Conservation (phyloP, 2,329 filamentous ascomycete genomes). For the Lecanosticta acicola region DNA sequence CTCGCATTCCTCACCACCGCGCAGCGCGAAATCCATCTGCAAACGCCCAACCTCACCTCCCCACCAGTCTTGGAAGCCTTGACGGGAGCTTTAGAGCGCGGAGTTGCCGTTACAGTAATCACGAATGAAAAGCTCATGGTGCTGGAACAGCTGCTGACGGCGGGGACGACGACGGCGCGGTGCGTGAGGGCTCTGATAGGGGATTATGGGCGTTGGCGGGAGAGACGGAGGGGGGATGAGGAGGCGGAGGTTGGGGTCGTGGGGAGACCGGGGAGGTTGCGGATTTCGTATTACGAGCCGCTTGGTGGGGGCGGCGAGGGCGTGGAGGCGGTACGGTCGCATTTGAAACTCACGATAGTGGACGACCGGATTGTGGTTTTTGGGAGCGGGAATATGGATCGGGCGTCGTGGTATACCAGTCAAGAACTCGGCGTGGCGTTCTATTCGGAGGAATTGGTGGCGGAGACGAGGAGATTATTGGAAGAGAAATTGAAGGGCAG, state of each 20-base stretch:
- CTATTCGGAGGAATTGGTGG: constrained; percentile 39
- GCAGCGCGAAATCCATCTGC: constrained; percentile 56
- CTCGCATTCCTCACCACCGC: constrained; percentile 57
- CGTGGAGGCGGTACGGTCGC: constrained; percentile 61
- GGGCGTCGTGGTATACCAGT: constrained; percentile 80
- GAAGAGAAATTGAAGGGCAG: constrained; percentile 16
- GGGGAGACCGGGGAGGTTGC: constrained; percentile 51
- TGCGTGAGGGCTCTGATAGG: constrained; percentile 57
- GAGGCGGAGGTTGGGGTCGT: too few relatives aligned
- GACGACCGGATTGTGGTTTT: constrained; percentile 63
- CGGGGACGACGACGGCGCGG: constrained; percentile 64
- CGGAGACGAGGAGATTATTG: constrained; percentile 13
- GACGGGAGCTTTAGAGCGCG: constrained; percentile 55
- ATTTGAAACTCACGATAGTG: constrained; percentile 71
- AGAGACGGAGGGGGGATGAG: too few relatives aligned
- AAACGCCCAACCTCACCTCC: constrained; percentile 74
- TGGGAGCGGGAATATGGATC: constrained; percentile 78
- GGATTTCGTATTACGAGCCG: constrained; percentile 54
- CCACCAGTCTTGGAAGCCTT: constrained; percentile 58
- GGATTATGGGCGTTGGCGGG: constrained; percentile 42
- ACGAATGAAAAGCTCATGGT: constrained; percentile 39
- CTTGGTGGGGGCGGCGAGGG: constrained; percentile 29
- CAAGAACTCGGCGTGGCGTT: constrained; percentile 70
- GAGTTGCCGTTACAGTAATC: constrained; percentile 55
- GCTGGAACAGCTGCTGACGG: constrained; percentile 73